A percentile compares a stretch with the other conserved stretches of the same genome.
phyloP scores from a whole-genome alignment of 83 land plant genomes.

The Picea mariana region DNA sequence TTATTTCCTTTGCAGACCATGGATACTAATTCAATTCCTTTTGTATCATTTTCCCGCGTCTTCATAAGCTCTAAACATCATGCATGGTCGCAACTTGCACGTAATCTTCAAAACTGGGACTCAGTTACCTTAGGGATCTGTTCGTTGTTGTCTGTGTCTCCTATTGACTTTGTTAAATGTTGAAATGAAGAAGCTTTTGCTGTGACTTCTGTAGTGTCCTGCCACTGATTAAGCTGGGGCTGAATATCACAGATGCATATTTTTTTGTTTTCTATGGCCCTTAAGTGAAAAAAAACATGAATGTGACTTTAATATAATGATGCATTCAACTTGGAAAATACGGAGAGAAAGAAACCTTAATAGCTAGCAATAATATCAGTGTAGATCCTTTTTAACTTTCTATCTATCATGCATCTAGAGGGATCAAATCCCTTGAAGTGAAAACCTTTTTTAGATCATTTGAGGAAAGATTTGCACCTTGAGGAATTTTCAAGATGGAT shows the following conservation, averaged over 20 bases:
- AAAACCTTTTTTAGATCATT: too few relatives aligned
- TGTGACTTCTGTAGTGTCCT: background rate
- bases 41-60: background rate
- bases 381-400: too few relatives aligned
- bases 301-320: background rate
- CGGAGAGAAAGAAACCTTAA: too few relatives aligned
- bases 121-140: background rate
- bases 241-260: background rate
- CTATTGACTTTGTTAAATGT: background rate
- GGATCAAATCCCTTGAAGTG: too few relatives aligned
- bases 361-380: too few relatives aligned
- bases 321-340: background rate
- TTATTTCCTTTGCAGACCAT: background rate
- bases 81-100: background rate
- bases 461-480: too few relatives aligned
- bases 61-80: background rate
- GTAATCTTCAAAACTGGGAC: background rate
- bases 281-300: background rate
- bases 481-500: too few relatives aligned
- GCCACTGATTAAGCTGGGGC: background rate
- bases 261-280: background rate
- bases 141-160: background rate
- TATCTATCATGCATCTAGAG: too few relatives aligned
- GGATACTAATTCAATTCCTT: background rate
- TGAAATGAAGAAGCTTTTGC: background rate